Evolutionary conservation across 1,139 yeast species (phyloP).

Genomic region (Schizosaccharomyces versatilis): DNA sequence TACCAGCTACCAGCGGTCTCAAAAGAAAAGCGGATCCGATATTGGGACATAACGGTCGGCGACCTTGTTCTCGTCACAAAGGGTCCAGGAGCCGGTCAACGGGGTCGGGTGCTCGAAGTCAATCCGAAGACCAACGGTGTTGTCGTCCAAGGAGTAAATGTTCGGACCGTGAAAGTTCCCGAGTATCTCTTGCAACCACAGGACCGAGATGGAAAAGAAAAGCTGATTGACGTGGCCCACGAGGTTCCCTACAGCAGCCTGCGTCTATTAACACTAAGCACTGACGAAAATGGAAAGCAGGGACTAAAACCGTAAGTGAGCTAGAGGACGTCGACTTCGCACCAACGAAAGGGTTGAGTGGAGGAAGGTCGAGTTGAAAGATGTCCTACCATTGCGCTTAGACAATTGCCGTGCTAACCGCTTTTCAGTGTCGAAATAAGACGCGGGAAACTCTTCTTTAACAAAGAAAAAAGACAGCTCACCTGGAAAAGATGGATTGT

Average conservation of each 20-base stretch:
- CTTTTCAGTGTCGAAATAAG: too few species aligned
- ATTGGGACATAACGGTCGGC: not conserved
- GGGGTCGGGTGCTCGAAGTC: not conserved
- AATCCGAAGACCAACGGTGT: not conserved
- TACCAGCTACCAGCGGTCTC: not conserved
- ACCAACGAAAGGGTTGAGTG: too few species aligned
- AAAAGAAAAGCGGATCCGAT: not conserved
- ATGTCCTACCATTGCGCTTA: too few species aligned
- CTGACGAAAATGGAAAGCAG: not conserved
- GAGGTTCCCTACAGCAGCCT: not conserved
- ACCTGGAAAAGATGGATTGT: too few species aligned
- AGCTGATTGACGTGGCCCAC: not conserved
- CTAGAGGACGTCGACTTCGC: too few species aligned
- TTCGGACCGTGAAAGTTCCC: not conserved
- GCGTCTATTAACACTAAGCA: not conserved
- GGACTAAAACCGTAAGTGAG: not conserved
- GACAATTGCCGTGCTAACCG: too few species aligned
- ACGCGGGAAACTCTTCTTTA: too few species aligned
- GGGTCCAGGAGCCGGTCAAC: not conserved
- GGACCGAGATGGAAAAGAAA: not conserved
- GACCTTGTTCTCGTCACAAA: not conserved
- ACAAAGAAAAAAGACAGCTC: too few species aligned
- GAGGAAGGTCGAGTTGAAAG: too few species aligned
- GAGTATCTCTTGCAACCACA: not conserved
- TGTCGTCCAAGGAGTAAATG: not conserved